Evolutionary conservation across 176 grass and related monocot genomes (phyloP).

Genomic region (Ampelocalamus luodianensis): DNA sequence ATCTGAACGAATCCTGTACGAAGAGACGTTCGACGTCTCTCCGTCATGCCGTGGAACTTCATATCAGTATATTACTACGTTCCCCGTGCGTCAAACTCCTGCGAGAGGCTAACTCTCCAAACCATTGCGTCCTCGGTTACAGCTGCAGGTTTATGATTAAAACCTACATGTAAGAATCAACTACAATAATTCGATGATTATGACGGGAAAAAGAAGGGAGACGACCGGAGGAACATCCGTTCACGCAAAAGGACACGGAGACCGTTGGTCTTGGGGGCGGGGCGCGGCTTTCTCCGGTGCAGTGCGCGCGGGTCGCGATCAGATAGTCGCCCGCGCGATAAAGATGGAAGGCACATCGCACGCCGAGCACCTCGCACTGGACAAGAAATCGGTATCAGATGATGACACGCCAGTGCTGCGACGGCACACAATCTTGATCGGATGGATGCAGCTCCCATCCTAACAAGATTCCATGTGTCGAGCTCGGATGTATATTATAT

Average conservation of each 20-base stretch:
- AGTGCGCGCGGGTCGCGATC: constrained; percentile 35
- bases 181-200: neutral
- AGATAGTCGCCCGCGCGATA: constrained; percentile 23
- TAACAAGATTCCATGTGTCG: neutral
- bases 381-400: constrained; percentile 39
- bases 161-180: neutral
- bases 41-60: neutral
- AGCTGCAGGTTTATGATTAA: neutral
- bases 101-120: too few species aligned
- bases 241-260: neutral
- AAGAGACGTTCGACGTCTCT: neutral
- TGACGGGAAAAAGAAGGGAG: neutral
- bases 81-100: neutral
- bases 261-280: neutral
- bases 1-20: neutral
- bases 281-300: neutral
- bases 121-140: neutral
- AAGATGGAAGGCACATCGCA: constrained; percentile 18
- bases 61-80: neutral
- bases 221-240: neutral
- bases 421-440: neutral
- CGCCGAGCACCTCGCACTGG: constrained; percentile 29
- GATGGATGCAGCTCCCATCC: neutral
- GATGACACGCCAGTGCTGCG: constrained; percentile 5
- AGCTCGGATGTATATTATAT: neutral